Percentiles rank a stretch among this genome's conserved stretches.
phyloP scores from a whole-genome alignment of 1,284 basidiomycete species.

The Serendipita sp. region DNA sequence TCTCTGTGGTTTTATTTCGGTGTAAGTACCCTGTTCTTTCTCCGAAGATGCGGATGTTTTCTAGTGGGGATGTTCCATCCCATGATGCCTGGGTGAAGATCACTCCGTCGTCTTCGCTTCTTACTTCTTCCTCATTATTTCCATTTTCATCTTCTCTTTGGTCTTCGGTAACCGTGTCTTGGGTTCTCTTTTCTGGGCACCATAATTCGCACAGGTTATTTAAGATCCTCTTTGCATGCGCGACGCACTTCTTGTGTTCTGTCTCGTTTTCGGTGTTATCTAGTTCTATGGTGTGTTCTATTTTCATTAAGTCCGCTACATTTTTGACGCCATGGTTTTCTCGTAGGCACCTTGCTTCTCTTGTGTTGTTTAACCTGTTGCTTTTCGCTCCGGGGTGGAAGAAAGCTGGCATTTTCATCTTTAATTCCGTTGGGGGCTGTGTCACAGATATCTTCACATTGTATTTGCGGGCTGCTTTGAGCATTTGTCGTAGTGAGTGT shows the following conservation, averaged over 20 bases:
- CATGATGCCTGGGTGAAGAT: background rate
- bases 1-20: background rate
- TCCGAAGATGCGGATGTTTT: background rate
- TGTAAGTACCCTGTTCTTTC: background rate
- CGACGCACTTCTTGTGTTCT: background rate
- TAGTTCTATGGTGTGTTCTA: background rate
- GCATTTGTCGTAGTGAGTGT: background rate
- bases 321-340: background rate
- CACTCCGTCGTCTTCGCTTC: background rate
- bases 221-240: background rate
- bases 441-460: background rate
- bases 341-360: background rate
- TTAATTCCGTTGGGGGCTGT: background rate
- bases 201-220: background rate
- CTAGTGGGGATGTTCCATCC: background rate
- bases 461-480: background rate
- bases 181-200: background rate
- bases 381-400: background rate
- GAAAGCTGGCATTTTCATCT: background rate
- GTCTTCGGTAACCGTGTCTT: too few relatives aligned
- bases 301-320: background rate
- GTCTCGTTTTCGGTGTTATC: background rate
- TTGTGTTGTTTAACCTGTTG: background rate
- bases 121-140: background rate
- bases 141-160: too few relatives aligned